Conservation (phyloP, 345 rosid genomes). For the Bruguiera parviflora region DNA sequence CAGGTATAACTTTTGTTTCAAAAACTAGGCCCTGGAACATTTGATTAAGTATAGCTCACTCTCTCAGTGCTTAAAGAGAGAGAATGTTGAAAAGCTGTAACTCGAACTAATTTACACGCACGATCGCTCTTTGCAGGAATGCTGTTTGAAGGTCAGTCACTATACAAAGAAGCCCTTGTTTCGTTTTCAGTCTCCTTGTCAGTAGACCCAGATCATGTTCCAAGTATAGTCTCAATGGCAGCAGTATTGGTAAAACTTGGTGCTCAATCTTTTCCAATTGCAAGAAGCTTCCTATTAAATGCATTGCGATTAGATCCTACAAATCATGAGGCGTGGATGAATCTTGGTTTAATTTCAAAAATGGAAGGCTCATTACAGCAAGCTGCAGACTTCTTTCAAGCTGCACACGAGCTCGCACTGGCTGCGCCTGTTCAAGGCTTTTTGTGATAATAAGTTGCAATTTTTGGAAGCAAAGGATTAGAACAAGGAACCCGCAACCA, state of each 20-base stretch:
- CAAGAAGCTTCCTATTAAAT: conserved; percentile 82
- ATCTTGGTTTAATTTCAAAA: conserved; percentile 72
- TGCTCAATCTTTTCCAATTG: conserved; percentile 49
- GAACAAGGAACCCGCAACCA: background rate
- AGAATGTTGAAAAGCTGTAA: too few relatives aligned
- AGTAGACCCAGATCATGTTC: conserved; percentile 71
- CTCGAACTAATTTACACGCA: background rate
- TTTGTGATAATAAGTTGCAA: conserved; percentile 13
- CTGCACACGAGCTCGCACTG: conserved; percentile 74
- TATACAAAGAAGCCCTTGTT: conserved; percentile 66
- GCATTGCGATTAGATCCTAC: conserved; percentile 76
- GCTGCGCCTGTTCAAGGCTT: conserved; percentile 76
- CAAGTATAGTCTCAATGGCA: conserved; percentile 77
- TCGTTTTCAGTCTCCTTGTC: conserved; percentile 68
- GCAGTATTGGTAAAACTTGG: conserved; percentile 64
- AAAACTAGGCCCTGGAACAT: background rate
- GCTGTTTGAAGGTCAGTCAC: conserved; percentile 59
- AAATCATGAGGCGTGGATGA: conserved; percentile 76
- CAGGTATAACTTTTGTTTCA: conserved; percentile 42
- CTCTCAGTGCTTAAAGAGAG: too few relatives aligned
- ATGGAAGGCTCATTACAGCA: conserved; percentile 70
- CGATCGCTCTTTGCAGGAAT: conserved; percentile 45
- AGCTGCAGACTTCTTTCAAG: conserved; percentile 91
- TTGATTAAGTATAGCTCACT: background rate
- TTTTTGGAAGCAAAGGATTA: conserved; percentile 8